Evolutionary conservation across 768 basidiomycete species (phyloP).

Genomic region (Mycena amicta): DNA sequence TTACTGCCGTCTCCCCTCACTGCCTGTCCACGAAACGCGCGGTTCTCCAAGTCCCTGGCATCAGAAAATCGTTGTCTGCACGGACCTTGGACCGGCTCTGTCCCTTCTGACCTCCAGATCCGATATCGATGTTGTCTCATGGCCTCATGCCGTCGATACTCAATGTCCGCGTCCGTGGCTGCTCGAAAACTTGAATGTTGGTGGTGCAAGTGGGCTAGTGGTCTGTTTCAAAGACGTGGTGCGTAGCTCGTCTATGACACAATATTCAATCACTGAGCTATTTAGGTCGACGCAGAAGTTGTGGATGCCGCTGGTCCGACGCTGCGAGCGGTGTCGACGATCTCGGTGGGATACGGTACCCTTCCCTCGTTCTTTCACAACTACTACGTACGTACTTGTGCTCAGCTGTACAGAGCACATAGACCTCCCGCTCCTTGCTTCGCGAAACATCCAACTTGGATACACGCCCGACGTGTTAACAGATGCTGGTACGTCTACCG

Average conservation of each 20-base stretch:
- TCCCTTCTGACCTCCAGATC: constrained; percentile 13
- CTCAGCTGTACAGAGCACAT: constrained; percentile 69
- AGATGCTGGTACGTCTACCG: constrained; percentile 66
- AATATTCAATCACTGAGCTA: constrained; percentile 10
- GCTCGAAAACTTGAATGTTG: constrained; percentile 65
- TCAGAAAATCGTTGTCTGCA: constrained; percentile 20
- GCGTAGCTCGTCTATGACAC: neutral
- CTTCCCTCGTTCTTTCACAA: constrained; percentile 1
- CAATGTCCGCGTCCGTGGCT: constrained; percentile 62
- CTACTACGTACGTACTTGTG: too few relatives aligned
- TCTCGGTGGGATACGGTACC: constrained; percentile 95
- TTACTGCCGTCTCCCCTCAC: too few relatives aligned
- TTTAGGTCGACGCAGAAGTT: constrained; percentile 73
- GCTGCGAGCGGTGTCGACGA: constrained; percentile 83
- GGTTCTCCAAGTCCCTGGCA: too few relatives aligned
- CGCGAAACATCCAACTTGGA: constrained; percentile 72
- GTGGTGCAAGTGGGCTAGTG: constrained; percentile 64
- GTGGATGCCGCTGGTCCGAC: constrained; percentile 72
- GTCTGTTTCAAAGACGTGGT: constrained; percentile 79
- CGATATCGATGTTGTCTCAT: constrained; percentile 8
- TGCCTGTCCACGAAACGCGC: too few relatives aligned
- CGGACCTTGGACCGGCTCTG: constrained; percentile 17
- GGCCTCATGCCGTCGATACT: constrained; percentile 38
- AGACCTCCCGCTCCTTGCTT: constrained; percentile 58
- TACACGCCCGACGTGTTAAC: constrained; percentile 95